These are phyloP conservation scores for Scorias spongiosa DNA, from an alignment of 2,329 filamentous ascomycete species.

Conservation along the genomic window DNA sequence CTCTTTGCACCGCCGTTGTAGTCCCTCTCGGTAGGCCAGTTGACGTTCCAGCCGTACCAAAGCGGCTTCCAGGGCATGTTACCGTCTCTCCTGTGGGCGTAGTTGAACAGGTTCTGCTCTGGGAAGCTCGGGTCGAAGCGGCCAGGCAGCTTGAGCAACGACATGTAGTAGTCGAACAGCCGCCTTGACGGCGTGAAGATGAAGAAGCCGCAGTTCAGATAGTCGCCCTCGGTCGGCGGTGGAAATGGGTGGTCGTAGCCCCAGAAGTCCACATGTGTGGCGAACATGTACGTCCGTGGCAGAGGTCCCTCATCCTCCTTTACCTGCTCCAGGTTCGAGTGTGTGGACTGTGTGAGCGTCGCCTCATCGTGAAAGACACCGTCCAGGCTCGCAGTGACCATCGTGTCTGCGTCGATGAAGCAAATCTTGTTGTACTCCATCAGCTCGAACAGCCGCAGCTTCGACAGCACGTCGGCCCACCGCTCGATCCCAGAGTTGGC, in stretches of 20 bases:
- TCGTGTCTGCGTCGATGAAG: constrained; percentile 21
- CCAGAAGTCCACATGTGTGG: constrained; percentile 19
- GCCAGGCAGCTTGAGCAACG: constrained; percentile 17
- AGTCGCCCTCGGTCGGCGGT: constrained; percentile 12
- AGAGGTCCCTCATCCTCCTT: constrained; percentile 20
- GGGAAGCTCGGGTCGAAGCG: constrained; percentile 20
- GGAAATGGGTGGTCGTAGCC: constrained; percentile 19
- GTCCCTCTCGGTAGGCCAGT: constrained; percentile 24
- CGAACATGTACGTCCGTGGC: constrained; percentile 27
- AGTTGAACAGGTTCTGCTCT: constrained; percentile 27
- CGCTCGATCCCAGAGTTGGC: constrained; percentile 12
- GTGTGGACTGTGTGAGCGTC: constrained; percentile 17
- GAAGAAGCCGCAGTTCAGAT: constrained; percentile 25
- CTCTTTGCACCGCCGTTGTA: constrained; percentile 20
- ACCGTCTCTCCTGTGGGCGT: constrained; percentile 23
- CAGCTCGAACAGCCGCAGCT: constrained; percentile 22
- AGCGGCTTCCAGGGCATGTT: constrained; percentile 27
- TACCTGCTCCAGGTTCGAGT: constrained; percentile 8
- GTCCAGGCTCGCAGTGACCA: constrained; percentile 16
- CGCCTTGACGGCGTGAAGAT: constrained; percentile 19
- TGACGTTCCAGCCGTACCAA: constrained; percentile 25
- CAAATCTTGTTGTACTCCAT: constrained; percentile 20
- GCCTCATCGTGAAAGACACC: constrained; percentile 23
- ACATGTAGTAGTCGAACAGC: constrained; percentile 24
- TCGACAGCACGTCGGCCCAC: constrained; percentile 23